Conservation (phyloP, 345 rosid species). For the Excoecaria agallocha region DNA sequence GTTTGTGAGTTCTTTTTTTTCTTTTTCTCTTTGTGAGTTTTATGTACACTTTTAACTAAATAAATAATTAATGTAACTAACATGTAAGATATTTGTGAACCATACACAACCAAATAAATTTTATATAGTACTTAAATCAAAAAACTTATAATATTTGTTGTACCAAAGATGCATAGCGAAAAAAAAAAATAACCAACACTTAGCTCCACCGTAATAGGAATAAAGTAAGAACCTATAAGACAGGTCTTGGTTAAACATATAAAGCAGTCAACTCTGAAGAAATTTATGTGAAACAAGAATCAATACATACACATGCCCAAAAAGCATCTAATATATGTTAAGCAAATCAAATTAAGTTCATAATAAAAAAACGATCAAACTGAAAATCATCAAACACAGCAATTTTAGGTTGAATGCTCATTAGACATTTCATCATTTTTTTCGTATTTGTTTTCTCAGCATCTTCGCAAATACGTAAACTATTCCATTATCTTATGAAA, state of each 20-base stretch:
- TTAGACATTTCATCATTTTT: neutral
- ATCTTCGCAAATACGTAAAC: neutral
- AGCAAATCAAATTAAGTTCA: neutral
- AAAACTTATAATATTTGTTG: neutral
- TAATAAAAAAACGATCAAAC: neutral
- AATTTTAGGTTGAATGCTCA: neutral
- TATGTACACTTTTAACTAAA: neutral
- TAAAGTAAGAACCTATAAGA: neutral
- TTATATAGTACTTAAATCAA: neutral
- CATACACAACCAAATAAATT: too few species aligned
- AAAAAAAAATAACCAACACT: neutral
- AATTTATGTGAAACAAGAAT: neutral
- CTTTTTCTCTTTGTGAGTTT: neutral
- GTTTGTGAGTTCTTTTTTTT: too few species aligned
- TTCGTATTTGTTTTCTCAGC: neutral
- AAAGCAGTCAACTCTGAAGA: neutral
- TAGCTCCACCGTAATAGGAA: neutral
- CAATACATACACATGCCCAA: neutral
- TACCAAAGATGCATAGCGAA: neutral
- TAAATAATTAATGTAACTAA: neutral
- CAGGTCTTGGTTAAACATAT: neutral
- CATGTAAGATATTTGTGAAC: neutral
- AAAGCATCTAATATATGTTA: neutral
- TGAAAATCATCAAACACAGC: neutral
- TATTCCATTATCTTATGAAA: too few species aligned